A percentile compares a stretch with the other conserved stretches of the same genome.
Evolutionary conservation across 2,329 filamentous ascomycete genomes (phyloP).

Genomic region (Blumeria hordei): DNA sequence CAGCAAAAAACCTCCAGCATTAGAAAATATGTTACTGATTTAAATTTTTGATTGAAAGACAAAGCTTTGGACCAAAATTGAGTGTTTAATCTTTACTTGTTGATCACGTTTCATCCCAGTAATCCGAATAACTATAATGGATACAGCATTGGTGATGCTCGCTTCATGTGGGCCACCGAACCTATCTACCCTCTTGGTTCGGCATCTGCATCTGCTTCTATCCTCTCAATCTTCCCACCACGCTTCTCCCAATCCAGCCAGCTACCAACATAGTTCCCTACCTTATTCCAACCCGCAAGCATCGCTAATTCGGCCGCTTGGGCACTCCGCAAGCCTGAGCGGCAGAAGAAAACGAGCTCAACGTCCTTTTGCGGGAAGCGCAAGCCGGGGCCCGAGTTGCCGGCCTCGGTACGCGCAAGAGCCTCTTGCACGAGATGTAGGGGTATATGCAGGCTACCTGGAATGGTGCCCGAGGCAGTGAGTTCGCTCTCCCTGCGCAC

Average conservation of each 20-base stretch:
- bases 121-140: too few relatives aligned
- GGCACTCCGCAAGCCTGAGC: constrained; percentile 61
- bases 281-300: constrained; percentile 48
- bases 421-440: constrained; percentile 54
- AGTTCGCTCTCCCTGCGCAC: constrained; percentile 47
- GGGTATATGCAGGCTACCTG: constrained; percentile 61
- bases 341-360: constrained; percentile 73
- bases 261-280: constrained; percentile 50
- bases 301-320: constrained; percentile 56
- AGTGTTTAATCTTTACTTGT: too few relatives aligned
- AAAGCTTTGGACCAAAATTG: too few relatives aligned
- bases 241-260: constrained; percentile 64
- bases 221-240: constrained; percentile 24
- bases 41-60: too few relatives aligned
- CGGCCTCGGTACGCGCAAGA: constrained; percentile 52
- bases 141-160: too few relatives aligned
- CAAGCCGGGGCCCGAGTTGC: constrained; percentile 62
- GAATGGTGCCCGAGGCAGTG: constrained; percentile 38
- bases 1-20: background rate
- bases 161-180: too few relatives aligned
- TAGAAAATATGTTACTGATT: background rate
- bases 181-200: too few relatives aligned
- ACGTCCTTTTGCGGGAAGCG: constrained; percentile 33
- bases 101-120: too few relatives aligned
- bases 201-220: too few relatives aligned